These are phyloP conservation scores for Stachybotrys echinatus DNA, from an alignment of 2,329 filamentous ascomycete species.

Conservation along the genomic window DNA sequence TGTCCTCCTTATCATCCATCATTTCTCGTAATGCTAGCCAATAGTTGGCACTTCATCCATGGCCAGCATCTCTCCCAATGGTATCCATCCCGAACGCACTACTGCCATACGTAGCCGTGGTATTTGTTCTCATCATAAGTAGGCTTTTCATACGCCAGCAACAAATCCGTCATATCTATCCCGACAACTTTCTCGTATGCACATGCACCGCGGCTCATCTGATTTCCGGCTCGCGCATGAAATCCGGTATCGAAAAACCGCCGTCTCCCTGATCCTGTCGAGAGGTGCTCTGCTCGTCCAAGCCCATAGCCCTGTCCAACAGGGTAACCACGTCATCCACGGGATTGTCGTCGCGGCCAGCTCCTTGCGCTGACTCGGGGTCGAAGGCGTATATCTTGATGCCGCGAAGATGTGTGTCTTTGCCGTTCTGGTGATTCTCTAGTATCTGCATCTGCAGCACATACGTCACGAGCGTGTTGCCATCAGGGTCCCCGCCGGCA, in stretches of 20 bases:
- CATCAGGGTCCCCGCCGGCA: conserved; percentile 55
- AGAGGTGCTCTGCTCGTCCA: conserved; percentile 14
- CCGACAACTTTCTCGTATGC: too few species aligned
- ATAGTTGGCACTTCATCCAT: too few species aligned
- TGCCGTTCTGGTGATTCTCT: conserved; percentile 98
- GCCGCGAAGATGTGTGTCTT: conserved; percentile 94
- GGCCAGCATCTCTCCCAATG: too few species aligned
- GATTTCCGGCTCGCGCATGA: conserved; percentile 38
- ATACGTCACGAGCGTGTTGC: conserved; percentile 77
- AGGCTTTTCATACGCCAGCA: too few species aligned
- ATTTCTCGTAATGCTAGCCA: too few species aligned
- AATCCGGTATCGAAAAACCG: conserved; percentile 31
- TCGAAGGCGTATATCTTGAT: conserved; percentile 75
- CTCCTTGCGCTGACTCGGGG: conserved; percentile 38
- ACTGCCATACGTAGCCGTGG: too few species aligned
- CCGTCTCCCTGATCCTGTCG: conserved; percentile 27
- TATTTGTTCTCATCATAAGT: too few species aligned
- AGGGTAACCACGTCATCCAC: conserved; percentile 20
- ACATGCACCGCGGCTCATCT: too few species aligned
- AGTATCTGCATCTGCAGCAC: conserved; percentile 85
- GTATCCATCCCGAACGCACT: too few species aligned
- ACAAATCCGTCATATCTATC: too few species aligned
- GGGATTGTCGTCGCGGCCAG: conserved; percentile 28
- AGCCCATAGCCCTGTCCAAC: conserved; percentile 11
- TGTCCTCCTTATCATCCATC: too few species aligned